These are phyloP conservation scores for Kuraishia ogatae DNA, from an alignment of 805 yeast genomes.

Conservation along the genomic window DNA sequence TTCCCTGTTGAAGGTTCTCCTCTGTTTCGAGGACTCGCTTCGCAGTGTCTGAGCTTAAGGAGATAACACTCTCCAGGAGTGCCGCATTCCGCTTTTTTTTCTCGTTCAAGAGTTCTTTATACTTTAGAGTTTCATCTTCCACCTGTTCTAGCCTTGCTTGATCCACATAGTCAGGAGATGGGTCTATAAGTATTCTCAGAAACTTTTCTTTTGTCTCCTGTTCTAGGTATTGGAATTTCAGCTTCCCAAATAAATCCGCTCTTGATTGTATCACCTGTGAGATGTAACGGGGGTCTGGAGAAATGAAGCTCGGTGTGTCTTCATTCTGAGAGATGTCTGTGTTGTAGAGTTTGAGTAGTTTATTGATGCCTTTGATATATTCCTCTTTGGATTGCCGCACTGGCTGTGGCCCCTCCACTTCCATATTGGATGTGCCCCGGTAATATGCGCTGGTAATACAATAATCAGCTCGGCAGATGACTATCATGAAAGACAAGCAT, in stretches of 20 bases:
- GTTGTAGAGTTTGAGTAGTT: not conserved
- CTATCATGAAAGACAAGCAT: too few relatives aligned
- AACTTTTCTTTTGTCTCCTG: conserved; percentile 67
- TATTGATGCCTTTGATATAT: not conserved
- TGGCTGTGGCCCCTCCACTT: not conserved
- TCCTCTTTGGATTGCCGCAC: not conserved
- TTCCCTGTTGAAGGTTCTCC: not conserved
- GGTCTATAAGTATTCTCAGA: conserved; percentile 38
- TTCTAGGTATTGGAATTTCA: conserved; percentile 60
- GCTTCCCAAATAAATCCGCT: conserved; percentile 34
- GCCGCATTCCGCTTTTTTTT: not conserved
- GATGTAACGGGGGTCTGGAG: not conserved
- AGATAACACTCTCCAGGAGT: not conserved
- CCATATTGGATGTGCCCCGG: not conserved
- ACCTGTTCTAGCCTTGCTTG: not conserved
- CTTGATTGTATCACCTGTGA: not conserved
- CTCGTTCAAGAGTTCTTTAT: not conserved
- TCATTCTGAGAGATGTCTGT: not conserved
- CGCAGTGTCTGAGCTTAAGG: not conserved
- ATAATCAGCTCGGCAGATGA: too few relatives aligned
- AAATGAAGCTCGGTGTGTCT: not conserved
- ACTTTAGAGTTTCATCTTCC: not conserved
- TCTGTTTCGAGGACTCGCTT: not conserved
- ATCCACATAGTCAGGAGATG: conserved; percentile 6
- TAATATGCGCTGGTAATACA: too few relatives aligned